phyloP scores from a whole-genome alignment of 2,329 filamentous ascomycete genomes.

The Xylariaceae sp. region DNA sequence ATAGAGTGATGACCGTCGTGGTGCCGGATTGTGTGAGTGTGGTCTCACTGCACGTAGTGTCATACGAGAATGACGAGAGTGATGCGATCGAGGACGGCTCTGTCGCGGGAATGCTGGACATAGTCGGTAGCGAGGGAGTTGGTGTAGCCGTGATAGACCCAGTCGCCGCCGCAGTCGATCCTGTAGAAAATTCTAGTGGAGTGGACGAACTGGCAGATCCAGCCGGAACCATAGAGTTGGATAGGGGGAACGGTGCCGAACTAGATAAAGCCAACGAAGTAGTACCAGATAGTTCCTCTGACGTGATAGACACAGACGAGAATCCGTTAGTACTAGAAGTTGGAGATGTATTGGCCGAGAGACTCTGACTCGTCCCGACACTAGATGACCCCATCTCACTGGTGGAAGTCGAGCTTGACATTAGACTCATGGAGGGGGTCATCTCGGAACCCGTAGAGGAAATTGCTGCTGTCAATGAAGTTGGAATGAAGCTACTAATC shows the following conservation, averaged over 20 bases:
- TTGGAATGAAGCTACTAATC: constrained; percentile 16
- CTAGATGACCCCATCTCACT: too few species aligned
- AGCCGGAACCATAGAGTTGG: constrained; percentile 19
- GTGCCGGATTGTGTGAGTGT: constrained; percentile 27
- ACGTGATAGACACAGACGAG: constrained; percentile 3
- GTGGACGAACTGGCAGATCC: constrained; percentile 12
- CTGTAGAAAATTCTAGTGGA: constrained; percentile 11
- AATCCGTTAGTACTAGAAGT: constrained; percentile 5
- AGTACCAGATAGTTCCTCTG: not conserved
- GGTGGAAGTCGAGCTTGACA: too few species aligned
- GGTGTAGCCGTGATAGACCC: constrained; percentile 11
- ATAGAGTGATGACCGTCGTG: constrained; percentile 18
- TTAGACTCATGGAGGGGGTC: constrained; percentile 8
- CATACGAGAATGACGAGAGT: constrained; percentile 20
- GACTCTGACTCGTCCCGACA: too few species aligned
- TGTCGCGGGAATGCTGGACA: constrained; percentile 5
- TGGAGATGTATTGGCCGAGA: too few species aligned
- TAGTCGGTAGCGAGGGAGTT: constrained; percentile 1
- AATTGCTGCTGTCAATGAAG: not conserved
- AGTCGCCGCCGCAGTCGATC: constrained; percentile 3
- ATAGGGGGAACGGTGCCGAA: constrained; percentile 26
- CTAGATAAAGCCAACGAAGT: constrained; percentile 1
- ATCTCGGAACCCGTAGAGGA: constrained; percentile 7
- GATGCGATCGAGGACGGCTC: constrained; percentile 12
- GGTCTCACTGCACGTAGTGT: constrained; percentile 28